Conservation (phyloP, 1,284 basidiomycete species). For the Irpex sp. region DNA sequence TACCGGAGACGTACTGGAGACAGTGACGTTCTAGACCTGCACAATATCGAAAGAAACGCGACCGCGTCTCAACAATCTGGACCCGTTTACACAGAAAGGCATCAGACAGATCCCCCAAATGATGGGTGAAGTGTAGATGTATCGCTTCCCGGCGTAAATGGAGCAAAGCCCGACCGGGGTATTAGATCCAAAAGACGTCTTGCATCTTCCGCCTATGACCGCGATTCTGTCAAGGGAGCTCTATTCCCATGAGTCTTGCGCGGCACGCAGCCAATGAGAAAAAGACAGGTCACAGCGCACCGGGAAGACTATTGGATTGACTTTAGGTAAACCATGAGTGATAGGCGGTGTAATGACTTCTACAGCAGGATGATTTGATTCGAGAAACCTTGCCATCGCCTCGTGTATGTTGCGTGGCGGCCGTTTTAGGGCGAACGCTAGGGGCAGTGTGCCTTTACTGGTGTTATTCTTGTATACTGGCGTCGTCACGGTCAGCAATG, state of each 20-base stretch:
- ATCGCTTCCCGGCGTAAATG: conserved; percentile 6
- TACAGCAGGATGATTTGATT: conserved; percentile 9
- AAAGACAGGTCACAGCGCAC: conserved; percentile 2
- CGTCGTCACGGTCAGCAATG: background rate
- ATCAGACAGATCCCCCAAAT: conserved; percentile 3
- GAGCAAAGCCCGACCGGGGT: conserved; percentile 1
- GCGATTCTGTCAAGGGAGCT: conserved; percentile 6
- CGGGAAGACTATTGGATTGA: conserved; percentile 1
- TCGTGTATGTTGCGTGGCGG: conserved; percentile 13
- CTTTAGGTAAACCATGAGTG: conserved; percentile 14
- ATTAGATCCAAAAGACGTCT: conserved; percentile 3
- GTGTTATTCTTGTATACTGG: background rate
- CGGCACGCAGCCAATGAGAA: conserved; percentile 3
- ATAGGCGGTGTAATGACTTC: conserved; percentile 12
- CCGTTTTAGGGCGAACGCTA: conserved; percentile 6
- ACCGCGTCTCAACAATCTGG: conserved; percentile 5
- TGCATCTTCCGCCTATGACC: conserved; percentile 10
- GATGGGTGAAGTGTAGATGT: conserved; percentile 6
- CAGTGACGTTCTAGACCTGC: background rate
- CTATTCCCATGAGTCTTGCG: conserved; percentile 8
- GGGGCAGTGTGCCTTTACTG: conserved; percentile 4
- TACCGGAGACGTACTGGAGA: background rate
- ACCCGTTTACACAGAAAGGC: background rate
- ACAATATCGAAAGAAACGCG: background rate
- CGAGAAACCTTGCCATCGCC: conserved; percentile 11